These are phyloP conservation scores for Colletotrichum lindemuthianum DNA, from an alignment of 2,329 filamentous ascomycete species.

Conservation along the genomic window DNA sequence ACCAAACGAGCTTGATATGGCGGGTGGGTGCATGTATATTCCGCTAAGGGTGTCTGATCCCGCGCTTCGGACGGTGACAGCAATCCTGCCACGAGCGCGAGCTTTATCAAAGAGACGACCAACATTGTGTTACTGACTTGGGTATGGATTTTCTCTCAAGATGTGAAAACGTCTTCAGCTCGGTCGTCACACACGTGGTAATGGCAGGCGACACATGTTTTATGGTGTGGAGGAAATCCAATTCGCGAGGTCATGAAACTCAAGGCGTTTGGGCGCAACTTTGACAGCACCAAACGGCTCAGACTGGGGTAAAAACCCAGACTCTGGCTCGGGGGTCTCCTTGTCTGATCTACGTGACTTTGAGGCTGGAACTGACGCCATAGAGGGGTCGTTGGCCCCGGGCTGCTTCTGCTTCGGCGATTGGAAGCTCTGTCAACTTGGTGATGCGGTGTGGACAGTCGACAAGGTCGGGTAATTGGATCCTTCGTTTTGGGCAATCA, in stretches of 20 bases:
- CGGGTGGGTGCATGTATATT: conserved; percentile 41
- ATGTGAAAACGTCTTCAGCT: too few species aligned
- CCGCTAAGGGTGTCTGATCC: conserved; percentile 17
- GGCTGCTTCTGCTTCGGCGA: too few species aligned
- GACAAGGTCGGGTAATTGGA: too few species aligned
- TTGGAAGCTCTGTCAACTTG: too few species aligned
- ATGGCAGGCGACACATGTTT: too few species aligned
- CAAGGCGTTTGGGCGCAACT: conserved; percentile 9
- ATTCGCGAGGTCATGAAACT: conserved; percentile 17
- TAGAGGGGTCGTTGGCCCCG: conserved; percentile 4
- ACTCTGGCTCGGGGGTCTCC: conserved; percentile 21
- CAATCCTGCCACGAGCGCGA: conserved; percentile 1
- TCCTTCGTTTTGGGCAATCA: too few species aligned
- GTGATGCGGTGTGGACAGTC: too few species aligned
- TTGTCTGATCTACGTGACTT: conserved; percentile 25
- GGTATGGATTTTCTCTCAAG: not conserved
- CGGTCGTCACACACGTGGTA: not conserved
- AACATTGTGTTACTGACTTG: not conserved
- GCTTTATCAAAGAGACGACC: not conserved
- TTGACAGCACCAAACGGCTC: not conserved
- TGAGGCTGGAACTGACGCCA: not conserved
- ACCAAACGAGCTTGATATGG: conserved; percentile 55
- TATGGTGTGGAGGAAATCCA: not conserved
- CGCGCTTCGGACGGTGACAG: not conserved
- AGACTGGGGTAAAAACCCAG: not conserved